Evolutionary conservation across 2,329 filamentous ascomycete species (phyloP).

Genomic region (Fusarium armeniacum): DNA sequence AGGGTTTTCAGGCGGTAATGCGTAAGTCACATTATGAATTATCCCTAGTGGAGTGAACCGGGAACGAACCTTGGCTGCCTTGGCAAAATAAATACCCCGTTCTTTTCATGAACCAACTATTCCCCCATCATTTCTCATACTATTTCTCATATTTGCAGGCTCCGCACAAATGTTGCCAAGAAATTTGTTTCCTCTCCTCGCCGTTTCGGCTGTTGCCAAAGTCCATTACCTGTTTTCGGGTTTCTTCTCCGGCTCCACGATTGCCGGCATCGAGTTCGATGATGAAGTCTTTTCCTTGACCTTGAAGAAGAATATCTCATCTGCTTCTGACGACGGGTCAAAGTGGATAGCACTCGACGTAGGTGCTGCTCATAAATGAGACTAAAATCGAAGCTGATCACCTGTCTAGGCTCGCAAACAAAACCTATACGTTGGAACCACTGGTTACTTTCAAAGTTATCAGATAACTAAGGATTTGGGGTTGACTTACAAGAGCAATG

Average conservation of each 20-base stretch:
- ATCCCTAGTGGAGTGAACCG: neutral
- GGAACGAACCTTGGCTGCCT: neutral
- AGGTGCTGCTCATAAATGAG: neutral
- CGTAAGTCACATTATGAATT: neutral
- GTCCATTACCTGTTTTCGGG: neutral
- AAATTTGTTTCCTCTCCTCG: neutral
- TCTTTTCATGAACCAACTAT: neutral
- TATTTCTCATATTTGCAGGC: neutral
- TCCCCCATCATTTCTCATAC: neutral
- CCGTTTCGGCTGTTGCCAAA: neutral
- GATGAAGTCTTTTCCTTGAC: neutral
- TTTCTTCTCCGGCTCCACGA: neutral
- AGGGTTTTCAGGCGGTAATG: neutral
- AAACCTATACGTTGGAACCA: constrained; percentile 12
- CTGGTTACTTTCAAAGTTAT: constrained; percentile 7
- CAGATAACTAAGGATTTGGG: neutral
- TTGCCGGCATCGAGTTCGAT: neutral
- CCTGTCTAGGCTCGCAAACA: neutral
- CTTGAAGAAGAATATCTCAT: neutral
- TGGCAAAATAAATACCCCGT: neutral
- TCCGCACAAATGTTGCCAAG: neutral
- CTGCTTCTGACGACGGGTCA: neutral
- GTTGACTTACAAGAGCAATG: neutral
- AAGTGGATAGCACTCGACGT: neutral
- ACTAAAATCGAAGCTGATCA: too few relatives aligned